Percentiles rank a stretch among this genome's conserved stretches.
phyloP scores from a whole-genome alignment of 1,284 basidiomycete species.

The Exobasidium cylindrosporum region DNA sequence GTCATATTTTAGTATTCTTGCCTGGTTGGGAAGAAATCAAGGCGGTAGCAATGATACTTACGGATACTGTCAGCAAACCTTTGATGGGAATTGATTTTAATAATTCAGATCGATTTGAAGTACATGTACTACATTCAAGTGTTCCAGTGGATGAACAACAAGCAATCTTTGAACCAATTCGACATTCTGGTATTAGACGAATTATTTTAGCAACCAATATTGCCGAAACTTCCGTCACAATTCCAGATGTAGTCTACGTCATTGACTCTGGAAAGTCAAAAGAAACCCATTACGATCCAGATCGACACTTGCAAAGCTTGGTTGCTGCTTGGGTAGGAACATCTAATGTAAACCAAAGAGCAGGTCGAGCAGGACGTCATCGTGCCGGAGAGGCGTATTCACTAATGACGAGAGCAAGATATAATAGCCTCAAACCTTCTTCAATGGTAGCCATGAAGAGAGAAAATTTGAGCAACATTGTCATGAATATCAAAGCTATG shows the following conservation, averaged over 20 bases:
- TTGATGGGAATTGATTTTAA: conserved; percentile 55
- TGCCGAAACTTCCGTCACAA: conserved; percentile 92
- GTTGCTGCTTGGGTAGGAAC: conserved; percentile 86
- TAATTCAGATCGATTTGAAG: conserved; percentile 61
- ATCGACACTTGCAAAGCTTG: conserved; percentile 78
- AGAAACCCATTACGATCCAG: conserved; percentile 89
- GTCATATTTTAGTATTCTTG: conserved; percentile 87
- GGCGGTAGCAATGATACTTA: conserved; percentile 69
- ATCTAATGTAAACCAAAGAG: conserved; percentile 90
- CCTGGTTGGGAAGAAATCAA: conserved; percentile 92
- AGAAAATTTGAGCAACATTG: conserved; percentile 52
- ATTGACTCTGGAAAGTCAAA: conserved; percentile 86
- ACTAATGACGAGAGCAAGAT: conserved; percentile 69
- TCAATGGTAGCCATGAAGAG: conserved; percentile 96
- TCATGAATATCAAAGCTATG: conserved; percentile 90
- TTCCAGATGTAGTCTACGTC: conserved; percentile 93
- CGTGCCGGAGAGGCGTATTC: conserved; percentile 88
- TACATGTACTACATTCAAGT: conserved; percentile 88
- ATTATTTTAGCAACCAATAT: conserved; percentile 92
- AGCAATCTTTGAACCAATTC: conserved; percentile 68
- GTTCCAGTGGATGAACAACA: conserved; percentile 88
- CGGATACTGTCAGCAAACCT: conserved; percentile 59
- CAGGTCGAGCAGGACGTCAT: conserved; percentile 89
- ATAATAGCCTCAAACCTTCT: conserved; percentile 69
- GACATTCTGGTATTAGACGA: conserved; percentile 64